phyloP scores from a whole-genome alignment of 177 flowering plant genomes.

The Vitis hybrid region DNA sequence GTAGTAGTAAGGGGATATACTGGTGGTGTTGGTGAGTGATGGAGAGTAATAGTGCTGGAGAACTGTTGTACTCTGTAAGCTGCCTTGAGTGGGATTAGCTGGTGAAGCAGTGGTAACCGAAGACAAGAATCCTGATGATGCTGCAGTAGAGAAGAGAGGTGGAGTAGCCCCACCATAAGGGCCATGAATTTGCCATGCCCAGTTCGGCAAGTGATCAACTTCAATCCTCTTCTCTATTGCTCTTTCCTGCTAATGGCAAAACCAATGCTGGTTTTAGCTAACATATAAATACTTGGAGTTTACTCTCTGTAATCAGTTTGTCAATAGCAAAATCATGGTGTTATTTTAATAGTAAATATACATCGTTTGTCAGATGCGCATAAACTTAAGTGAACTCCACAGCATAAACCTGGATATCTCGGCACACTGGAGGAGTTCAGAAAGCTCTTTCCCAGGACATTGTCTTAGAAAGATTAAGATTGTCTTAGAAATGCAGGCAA shows the following conservation, averaged over 20 bases:
- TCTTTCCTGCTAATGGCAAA: constrained; percentile 43
- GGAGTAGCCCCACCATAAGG: constrained; percentile 23
- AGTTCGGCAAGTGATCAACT: constrained; percentile 31
- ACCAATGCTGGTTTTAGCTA: neutral
- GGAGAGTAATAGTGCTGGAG: constrained; percentile 16
- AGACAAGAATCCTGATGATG: constrained; percentile 97
- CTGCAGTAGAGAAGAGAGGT: constrained; percentile 71
- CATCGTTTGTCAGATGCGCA: too few relatives aligned
- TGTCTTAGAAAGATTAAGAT: too few relatives aligned
- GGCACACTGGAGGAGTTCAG: too few relatives aligned
- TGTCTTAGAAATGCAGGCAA: too few relatives aligned
- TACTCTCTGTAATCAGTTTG: neutral
- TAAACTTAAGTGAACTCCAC: too few relatives aligned
- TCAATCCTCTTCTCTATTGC: constrained; percentile 43
- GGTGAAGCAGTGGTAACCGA: constrained; percentile 36
- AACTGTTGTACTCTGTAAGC: constrained; percentile 17
- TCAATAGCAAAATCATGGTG: neutral
- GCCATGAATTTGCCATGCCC: constrained; percentile 54
- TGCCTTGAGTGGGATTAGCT: constrained; percentile 31
- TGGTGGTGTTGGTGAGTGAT: constrained; percentile 20
- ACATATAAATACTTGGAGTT: neutral
- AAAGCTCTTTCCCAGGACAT: too few relatives aligned
- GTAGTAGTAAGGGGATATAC: constrained; percentile 17
- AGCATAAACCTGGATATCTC: too few relatives aligned
- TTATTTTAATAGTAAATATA: too few relatives aligned